Conservation (phyloP, 352 stramenopile species). For the Globisporangium echinulatum region DNA sequence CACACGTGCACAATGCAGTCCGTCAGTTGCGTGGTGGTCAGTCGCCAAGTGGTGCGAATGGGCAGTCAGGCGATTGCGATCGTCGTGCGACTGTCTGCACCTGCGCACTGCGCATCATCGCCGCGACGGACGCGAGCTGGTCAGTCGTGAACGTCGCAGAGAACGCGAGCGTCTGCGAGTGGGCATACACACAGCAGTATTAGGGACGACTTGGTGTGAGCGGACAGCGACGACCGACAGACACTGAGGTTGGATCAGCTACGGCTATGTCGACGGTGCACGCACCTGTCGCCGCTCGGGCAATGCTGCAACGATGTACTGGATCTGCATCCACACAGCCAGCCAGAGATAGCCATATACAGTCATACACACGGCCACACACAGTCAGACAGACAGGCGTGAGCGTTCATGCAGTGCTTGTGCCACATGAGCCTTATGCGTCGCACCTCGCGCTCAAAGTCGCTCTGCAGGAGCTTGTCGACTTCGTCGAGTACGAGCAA, state of each 20-base stretch:
- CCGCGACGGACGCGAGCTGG: conserved; percentile 39
- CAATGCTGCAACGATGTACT: conserved; percentile 44
- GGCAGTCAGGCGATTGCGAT: background rate
- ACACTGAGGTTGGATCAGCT: too few relatives aligned
- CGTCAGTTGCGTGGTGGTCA: too few relatives aligned
- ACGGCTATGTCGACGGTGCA: too few relatives aligned
- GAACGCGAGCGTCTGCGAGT: conserved; percentile 56
- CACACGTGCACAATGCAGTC: background rate
- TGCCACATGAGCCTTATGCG: background rate
- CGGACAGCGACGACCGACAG: too few relatives aligned
- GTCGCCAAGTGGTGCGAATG: background rate
- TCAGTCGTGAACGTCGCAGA: conserved; percentile 74
- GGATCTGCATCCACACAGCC: conserved; percentile 28
- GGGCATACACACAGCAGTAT: background rate
- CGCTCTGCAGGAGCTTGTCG: conserved; percentile 64
- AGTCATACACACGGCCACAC: background rate
- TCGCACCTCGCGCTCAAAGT: conserved; percentile 61
- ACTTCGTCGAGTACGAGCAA: conserved; percentile 77
- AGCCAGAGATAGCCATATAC: background rate
- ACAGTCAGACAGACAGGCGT: too few relatives aligned
- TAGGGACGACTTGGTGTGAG: background rate
- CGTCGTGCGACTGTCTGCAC: conserved; percentile 7
- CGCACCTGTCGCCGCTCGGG: conserved; percentile 54
- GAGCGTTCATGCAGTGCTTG: too few relatives aligned
- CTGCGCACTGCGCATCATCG: conserved; percentile 62